Percentiles rank a stretch among this genome's conserved stretches.
Evolutionary conservation across 192 early-diverging fungal species (phyloP).

Genomic region (Phlyctochytrium bullatum): DNA sequence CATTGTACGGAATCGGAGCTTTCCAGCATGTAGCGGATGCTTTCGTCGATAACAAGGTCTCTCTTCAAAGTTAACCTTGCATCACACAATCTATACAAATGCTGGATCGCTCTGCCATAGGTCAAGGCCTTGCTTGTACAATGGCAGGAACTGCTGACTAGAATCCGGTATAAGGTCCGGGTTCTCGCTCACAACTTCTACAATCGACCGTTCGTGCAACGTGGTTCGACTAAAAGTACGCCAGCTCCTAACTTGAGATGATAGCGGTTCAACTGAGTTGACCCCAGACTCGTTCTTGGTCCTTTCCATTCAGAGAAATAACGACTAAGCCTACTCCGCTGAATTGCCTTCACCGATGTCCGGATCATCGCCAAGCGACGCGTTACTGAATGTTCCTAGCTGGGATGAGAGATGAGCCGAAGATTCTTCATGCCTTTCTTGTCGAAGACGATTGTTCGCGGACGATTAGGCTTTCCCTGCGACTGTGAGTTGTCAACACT

Average conservation of each 20-base stretch:
- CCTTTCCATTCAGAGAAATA: no score
- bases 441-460: conserved; percentile 79
- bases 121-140: conserved; percentile 52
- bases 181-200: neutral
- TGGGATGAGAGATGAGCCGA: neutral
- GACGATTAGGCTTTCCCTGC: conserved; percentile 46
- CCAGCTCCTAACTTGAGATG: neutral
- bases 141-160: conserved; percentile 51
- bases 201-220: neutral
- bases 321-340: no score
- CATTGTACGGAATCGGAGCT: conserved; percentile 45
- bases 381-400: neutral
- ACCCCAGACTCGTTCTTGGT: no score
- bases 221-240: neutral
- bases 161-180: conserved; percentile 32
- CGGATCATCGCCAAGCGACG: neutral
- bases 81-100: conserved; percentile 2
- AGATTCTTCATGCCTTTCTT: conserved; percentile 62
- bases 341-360: no score
- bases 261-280: neutral
- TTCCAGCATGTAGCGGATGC: conserved; percentile 45
- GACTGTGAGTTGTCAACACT: neutral
- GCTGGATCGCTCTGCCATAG: conserved; percentile 16
- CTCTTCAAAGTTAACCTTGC: conserved; percentile 14
- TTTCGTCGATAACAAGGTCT: conserved; percentile 41